These are phyloP conservation scores for Pyropia yezoensis DNA, from an alignment of 23 red algal species.

Conservation along the genomic window DNA sequence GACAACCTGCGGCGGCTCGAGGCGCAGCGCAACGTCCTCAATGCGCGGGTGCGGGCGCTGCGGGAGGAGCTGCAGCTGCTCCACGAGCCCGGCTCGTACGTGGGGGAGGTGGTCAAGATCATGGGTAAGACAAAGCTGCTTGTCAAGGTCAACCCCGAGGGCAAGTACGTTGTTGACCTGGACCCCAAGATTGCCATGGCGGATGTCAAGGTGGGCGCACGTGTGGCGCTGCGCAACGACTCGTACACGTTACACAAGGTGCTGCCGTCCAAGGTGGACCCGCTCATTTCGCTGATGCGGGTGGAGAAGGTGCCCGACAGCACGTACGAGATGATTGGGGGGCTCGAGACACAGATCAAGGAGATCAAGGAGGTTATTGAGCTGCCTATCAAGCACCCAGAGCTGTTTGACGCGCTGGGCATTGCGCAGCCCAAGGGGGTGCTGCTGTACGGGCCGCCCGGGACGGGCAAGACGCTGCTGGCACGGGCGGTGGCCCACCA, in stretches of 20 bases:
- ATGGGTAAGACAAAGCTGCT: constrained; percentile 91
- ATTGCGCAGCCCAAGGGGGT: constrained; percentile 86
- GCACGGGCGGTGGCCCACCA: constrained; percentile 65
- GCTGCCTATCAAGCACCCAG: constrained; percentile 90
- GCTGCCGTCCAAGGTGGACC: constrained; percentile 91
- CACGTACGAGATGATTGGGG: constrained; percentile 99
- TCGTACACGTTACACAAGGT: constrained; percentile 93
- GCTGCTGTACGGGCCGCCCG: constrained; percentile 59
- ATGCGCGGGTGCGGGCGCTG: constrained; percentile 63
- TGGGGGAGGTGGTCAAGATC: constrained; percentile 95
- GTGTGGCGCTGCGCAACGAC: constrained; percentile 91
- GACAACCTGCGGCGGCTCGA: constrained; percentile 89
- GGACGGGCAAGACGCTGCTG: constrained; percentile 65
- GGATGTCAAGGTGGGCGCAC: constrained; percentile 51
- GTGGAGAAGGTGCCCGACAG: constrained; percentile 99
- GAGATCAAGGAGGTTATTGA: constrained; percentile 97
- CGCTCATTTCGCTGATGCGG: constrained; percentile 83
- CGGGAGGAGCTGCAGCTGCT: constrained; percentile 91
- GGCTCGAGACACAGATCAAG: constrained; percentile 94
- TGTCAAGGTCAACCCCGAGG: constrained; percentile 97
- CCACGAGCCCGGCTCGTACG: constrained; percentile 93
- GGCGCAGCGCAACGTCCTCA: constrained; percentile 92
- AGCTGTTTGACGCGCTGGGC: constrained; percentile 93
- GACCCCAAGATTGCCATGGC: constrained; percentile 69
- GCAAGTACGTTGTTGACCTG: constrained; percentile 94